These are phyloP conservation scores for Cucumis cinereus DNA, from an alignment of 306 rosid genomes.

Conservation along the genomic window DNA sequence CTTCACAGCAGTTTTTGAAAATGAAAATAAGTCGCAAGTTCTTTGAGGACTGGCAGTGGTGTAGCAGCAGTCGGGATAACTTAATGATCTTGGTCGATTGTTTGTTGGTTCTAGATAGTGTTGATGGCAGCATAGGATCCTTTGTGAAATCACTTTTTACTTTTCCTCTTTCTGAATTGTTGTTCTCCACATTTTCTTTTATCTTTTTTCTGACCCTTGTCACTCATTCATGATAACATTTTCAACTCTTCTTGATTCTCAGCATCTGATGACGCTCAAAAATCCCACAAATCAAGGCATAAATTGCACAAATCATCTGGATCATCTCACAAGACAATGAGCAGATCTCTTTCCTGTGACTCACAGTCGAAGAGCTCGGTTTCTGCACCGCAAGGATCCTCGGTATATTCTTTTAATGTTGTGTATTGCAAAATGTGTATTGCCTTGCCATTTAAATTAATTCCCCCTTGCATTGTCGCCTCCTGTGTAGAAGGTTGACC, in stretches of 20 bases:
- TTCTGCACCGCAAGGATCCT: slow-evolving; percentile 61
- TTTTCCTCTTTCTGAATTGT: slow-evolving; percentile 25
- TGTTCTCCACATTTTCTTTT: slow-evolving; percentile 23
- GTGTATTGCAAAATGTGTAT: neutral
- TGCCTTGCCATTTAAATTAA: neutral
- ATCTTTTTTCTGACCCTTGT: slow-evolving; percentile 14
- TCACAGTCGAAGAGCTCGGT: slow-evolving; percentile 87
- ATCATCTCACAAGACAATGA: slow-evolving; percentile 73
- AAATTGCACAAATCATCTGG: slow-evolving; percentile 77
- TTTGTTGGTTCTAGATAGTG: neutral
- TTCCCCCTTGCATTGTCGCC: neutral
- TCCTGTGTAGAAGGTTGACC: slow-evolving; percentile 62
- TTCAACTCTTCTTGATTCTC: slow-evolving; percentile 22
- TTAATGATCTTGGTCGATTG: neutral
- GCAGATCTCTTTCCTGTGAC: slow-evolving; percentile 86
- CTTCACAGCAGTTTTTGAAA: neutral
- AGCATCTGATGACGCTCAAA: slow-evolving; percentile 91
- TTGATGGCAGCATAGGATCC: slow-evolving; percentile 69
- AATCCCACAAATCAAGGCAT: slow-evolving; percentile 83
- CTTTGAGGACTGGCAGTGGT: neutral
- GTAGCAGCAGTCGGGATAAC: neutral
- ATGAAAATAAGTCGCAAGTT: neutral
- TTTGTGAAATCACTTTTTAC: slow-evolving; percentile 38
- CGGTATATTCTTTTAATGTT: slow-evolving; percentile 24
- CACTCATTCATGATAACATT: slow-evolving; percentile 22